Conservation (phyloP, 106 monocot species). For the Platanthera zijinensis region DNA sequence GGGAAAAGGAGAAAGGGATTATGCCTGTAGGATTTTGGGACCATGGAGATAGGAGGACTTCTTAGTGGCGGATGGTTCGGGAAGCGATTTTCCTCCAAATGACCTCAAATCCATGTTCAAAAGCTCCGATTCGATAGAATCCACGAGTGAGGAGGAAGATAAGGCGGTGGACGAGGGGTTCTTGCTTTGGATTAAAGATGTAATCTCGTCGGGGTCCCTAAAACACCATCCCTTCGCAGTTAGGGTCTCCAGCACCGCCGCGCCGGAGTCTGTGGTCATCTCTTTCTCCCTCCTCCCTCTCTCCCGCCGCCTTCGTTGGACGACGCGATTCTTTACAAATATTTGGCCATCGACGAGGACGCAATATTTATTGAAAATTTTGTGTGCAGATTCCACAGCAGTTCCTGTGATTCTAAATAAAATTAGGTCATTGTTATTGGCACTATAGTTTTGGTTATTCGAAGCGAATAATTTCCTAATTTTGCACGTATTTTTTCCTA, state of each 20-base stretch:
- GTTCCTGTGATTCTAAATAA: no score
- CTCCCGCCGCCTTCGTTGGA: not conserved
- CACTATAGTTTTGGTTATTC: no score
- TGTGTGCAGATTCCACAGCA: no score
- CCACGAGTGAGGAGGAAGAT: constrained; percentile 2
- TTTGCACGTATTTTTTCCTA: no score
- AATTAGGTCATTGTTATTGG: no score
- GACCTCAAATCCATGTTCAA: constrained; percentile 66
- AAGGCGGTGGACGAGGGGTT: not conserved
- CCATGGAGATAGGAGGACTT: constrained; percentile 48
- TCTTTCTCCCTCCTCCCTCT: not conserved
- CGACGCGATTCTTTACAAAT: not conserved
- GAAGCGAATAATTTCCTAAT: no score
- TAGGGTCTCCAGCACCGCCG: constrained; percentile 35
- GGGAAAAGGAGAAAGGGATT: not conserved
- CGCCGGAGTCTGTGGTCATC: not conserved
- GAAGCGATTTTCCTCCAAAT: constrained; percentile 68
- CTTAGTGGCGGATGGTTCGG: constrained; percentile 45
- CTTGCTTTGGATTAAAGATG: constrained; percentile 20
- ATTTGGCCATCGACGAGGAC: no score
- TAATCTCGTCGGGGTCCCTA: constrained; percentile 29
- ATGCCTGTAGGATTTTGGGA: constrained; percentile 71
- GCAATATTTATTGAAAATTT: no score
- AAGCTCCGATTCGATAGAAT: constrained; percentile 54
- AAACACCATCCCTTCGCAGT: constrained; percentile 73